These are phyloP conservation scores for Suhomyces wounanorum DNA, from an alignment of 1,139 yeast species.

Conservation along the genomic window DNA sequence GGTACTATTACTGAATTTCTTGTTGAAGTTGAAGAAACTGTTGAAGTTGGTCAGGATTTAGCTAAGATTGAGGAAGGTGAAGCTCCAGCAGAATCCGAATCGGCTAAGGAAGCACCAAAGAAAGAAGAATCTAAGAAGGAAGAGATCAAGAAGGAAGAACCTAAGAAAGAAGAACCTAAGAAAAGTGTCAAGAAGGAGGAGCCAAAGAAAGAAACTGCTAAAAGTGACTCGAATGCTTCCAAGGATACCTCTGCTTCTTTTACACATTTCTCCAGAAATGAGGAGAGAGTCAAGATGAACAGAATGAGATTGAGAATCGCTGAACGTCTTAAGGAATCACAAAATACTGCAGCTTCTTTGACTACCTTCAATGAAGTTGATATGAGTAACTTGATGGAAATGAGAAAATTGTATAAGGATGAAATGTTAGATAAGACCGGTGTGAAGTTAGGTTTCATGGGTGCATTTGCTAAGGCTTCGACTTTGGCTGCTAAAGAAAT, in stretches of 20 bases:
- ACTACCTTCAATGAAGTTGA: constrained; percentile 98
- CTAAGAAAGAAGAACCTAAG: constrained; percentile 24
- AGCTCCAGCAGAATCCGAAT: constrained; percentile 66
- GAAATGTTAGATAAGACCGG: constrained; percentile 94
- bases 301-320: constrained; percentile 99
- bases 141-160: constrained; percentile 26
- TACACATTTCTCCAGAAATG: constrained; percentile 76
- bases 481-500: constrained; percentile 91
- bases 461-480: constrained; percentile 94
- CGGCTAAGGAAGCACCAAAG: constrained; percentile 29
- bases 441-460: constrained; percentile 97
- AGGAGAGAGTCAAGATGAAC: constrained; percentile 96
- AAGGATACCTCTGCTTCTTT: constrained; percentile 39
- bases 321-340: constrained; percentile 98
- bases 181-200: constrained; percentile 23
- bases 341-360: constrained; percentile 97
- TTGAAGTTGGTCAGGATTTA: constrained; percentile 93
- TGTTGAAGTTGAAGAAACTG: constrained; percentile 88
- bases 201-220: constrained; percentile 20
- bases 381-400: constrained; percentile 88
- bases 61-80: constrained; percentile 89
- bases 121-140: constrained; percentile 28
- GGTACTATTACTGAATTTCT: constrained; percentile 88
- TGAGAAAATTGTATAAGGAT: constrained; percentile 96
- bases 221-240: constrained; percentile 28